These are phyloP conservation scores for Microcyclosporella mali DNA, from an alignment of 2,329 filamentous ascomycete genomes.

Conservation along the genomic window DNA sequence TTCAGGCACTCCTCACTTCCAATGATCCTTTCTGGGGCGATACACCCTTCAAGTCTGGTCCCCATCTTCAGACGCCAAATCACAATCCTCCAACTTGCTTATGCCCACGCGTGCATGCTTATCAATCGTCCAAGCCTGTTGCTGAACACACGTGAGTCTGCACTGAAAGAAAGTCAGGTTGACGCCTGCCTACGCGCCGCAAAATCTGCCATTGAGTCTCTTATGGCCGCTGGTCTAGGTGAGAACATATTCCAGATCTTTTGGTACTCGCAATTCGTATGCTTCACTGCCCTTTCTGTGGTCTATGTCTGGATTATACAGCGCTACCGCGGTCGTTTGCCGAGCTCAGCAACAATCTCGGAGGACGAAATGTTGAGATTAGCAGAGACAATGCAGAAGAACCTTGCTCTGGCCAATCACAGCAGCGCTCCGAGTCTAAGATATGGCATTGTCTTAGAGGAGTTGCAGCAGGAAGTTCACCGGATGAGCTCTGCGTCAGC, in stretches of 20 bases:
- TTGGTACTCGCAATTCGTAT: conserved; percentile 42
- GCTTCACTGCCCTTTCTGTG: conserved; percentile 42
- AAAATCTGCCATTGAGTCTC: conserved; percentile 40
- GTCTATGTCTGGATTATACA: conserved; percentile 52
- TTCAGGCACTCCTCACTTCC: no score
- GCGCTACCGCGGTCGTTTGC: conserved; percentile 23
- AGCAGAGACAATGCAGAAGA: conserved; percentile 44
- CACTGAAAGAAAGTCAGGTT: conserved; percentile 33
- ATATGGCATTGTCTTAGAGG: conserved; percentile 50
- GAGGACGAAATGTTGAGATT: conserved; percentile 34
- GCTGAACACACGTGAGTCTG: conserved; percentile 28
- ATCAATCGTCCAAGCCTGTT: conserved; percentile 49
- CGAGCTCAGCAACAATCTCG: conserved; percentile 7
- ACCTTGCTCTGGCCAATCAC: conserved; percentile 37
- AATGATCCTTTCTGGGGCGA: conserved; percentile 38
- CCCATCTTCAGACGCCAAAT: conserved; percentile 50
- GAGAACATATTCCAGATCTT: conserved; percentile 40
- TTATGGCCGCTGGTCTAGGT: conserved; percentile 30
- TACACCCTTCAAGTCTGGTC: conserved; percentile 41
- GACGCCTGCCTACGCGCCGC: conserved; percentile 45
- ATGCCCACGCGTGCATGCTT: conserved; percentile 52
- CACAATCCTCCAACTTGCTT: conserved; percentile 48
- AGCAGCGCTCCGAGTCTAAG: conserved; percentile 42
- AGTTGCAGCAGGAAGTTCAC: conserved; percentile 41
- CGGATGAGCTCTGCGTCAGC: conserved; percentile 15